Evolutionary conservation across 1,139 yeast species (phyloP).

Genomic region (Geotrichum cucujoidarum): DNA sequence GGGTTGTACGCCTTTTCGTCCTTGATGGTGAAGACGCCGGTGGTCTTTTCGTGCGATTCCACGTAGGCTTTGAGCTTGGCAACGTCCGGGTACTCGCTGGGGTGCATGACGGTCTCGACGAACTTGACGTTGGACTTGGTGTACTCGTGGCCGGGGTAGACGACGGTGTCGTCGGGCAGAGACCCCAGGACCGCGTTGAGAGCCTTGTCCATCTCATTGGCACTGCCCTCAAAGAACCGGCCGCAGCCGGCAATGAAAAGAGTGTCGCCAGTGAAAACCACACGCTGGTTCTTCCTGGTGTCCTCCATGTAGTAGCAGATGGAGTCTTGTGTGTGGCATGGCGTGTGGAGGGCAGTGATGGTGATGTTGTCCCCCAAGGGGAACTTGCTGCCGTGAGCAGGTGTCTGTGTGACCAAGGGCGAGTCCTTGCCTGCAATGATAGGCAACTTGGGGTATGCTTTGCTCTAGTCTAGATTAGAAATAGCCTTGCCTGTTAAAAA

Average conservation of each 20-base stretch:
- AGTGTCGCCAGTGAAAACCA: conserved; percentile 94
- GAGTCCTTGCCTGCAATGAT: conserved; percentile 85
- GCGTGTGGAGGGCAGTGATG: conserved; percentile 87
- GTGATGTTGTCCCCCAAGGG: conserved; percentile 53
- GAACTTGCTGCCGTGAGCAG: conserved; percentile 49
- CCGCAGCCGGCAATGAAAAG: conserved; percentile 94
- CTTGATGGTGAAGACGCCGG: conserved; percentile 78
- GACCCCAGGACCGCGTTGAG: conserved; percentile 53
- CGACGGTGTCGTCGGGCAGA: conserved; percentile 64
- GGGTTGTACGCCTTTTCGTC: conserved; percentile 86
- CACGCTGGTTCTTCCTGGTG: conserved; percentile 52
- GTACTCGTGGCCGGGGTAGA: conserved; percentile 93
- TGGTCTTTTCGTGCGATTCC: conserved; percentile 57
- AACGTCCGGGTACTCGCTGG: conserved; percentile 44
- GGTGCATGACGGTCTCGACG: conserved; percentile 57
- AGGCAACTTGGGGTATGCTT: conserved; percentile 51
- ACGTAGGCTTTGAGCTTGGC: conserved; percentile 50
- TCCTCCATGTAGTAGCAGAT: conserved; percentile 80
- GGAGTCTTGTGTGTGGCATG: conserved; percentile 96
- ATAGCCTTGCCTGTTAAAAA: not conserved
- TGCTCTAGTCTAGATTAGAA: conserved; percentile 17
- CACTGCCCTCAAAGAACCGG: conserved; percentile 88
- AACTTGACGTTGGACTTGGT: conserved; percentile 77
- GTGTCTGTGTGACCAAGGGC: conserved; percentile 62
- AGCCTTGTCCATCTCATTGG: conserved; percentile 71